Percentiles rank a stretch among this genome's conserved stretches.
These are phyloP conservation scores for Aspergillus proliferans DNA, from an alignment of 2,329 filamentous ascomycete genomes.

Conservation along the genomic window DNA sequence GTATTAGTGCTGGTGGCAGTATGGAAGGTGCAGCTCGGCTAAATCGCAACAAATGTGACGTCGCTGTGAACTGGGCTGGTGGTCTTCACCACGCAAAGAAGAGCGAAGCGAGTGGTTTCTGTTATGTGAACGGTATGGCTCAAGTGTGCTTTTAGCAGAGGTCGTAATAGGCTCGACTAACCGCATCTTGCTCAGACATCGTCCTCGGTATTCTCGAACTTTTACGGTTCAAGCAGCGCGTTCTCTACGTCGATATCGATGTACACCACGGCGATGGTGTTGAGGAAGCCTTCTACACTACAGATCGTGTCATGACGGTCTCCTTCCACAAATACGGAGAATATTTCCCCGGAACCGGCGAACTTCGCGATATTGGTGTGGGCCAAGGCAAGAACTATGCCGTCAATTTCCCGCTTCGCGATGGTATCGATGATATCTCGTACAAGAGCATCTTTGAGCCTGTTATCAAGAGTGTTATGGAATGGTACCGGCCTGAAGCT, in stretches of 20 bases:
- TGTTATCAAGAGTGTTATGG: constrained; percentile 62
- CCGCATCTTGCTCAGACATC: constrained; percentile 45
- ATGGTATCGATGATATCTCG: constrained; percentile 61
- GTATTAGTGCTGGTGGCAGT: constrained; percentile 62
- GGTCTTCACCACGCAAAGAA: constrained; percentile 96
- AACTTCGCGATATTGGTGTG: constrained; percentile 62
- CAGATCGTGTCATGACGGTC: constrained; percentile 64
- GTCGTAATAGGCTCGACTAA: neutral
- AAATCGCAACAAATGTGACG: constrained; percentile 62
- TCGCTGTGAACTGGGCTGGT: constrained; percentile 80
- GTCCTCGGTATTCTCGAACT: constrained; percentile 61
- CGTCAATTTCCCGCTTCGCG: constrained; percentile 63
- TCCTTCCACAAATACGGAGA: constrained; percentile 70
- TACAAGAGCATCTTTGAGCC: constrained; percentile 66
- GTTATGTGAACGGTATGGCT: constrained; percentile 76
- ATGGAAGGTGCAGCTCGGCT: constrained; percentile 66
- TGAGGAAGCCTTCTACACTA: constrained; percentile 66
- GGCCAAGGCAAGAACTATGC: constrained; percentile 62
- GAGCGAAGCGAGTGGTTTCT: constrained; percentile 90
- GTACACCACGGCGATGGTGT: constrained; percentile 64
- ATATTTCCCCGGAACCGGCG: constrained; percentile 65
- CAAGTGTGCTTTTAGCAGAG: neutral
- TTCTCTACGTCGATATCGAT: constrained; percentile 62
- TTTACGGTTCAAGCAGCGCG: constrained; percentile 57
- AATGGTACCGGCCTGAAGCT: constrained; percentile 61